phyloP scores from a whole-genome alignment of 441 rosid species.

The Populus trichocarpa region DNA sequence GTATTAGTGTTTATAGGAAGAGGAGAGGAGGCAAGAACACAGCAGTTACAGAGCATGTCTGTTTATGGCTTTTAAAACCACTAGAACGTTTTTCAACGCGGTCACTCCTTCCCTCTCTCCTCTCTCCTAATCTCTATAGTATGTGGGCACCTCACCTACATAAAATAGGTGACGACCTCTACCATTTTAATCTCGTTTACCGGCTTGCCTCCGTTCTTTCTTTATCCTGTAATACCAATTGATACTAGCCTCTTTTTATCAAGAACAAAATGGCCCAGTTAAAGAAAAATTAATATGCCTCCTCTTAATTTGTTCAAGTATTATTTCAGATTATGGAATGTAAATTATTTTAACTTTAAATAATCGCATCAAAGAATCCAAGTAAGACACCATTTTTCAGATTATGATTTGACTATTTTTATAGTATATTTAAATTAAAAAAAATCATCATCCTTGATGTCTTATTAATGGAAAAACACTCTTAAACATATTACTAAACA shows the following conservation, averaged over 20 bases:
- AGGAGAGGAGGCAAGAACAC: slow-evolving; percentile 40
- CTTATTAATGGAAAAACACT: too few relatives aligned
- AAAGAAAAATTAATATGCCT: not conserved
- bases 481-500: too few relatives aligned
- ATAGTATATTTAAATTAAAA: too few relatives aligned
- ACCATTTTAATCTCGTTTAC: not conserved
- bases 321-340: too few relatives aligned
- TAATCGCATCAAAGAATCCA: not conserved
- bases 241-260: not conserved
- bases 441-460: too few relatives aligned
- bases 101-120: not conserved
- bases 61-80: slow-evolving; percentile 32
- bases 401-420: not conserved
- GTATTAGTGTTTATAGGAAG: slow-evolving; percentile 19
- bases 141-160: slow-evolving; percentile 7
- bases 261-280: too few relatives aligned
- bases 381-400: too few relatives aligned
- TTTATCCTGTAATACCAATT: not conserved
- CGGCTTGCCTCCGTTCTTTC: not conserved
- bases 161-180: not conserved
- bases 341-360: not conserved
- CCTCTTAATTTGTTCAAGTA: not conserved
- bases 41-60: slow-evolving; percentile 62
- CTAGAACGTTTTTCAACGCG: slow-evolving; percentile 4
- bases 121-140: not conserved